These are phyloP conservation scores for Thielaviopsis populi DNA, from an alignment of 2,329 filamentous ascomycete species.

Conservation along the genomic window DNA sequence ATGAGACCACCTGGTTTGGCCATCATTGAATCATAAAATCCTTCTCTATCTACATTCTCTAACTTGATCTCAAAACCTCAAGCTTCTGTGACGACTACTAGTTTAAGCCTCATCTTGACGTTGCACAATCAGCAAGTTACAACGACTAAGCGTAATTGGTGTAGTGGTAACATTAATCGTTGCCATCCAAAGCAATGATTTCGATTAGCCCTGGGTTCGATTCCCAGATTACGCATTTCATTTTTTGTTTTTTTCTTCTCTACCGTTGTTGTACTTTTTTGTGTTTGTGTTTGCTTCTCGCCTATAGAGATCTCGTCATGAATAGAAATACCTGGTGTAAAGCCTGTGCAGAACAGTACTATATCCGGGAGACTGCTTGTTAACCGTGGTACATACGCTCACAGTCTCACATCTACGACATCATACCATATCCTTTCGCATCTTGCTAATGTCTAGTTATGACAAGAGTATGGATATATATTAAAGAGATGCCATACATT, in stretches of 20 bases:
- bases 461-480: too few relatives aligned
- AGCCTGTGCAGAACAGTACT: too few relatives aligned
- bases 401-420: too few relatives aligned
- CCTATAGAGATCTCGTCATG: too few relatives aligned
- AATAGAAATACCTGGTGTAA: too few relatives aligned
- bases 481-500: too few relatives aligned
- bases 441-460: too few relatives aligned
- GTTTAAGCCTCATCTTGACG: not conserved
- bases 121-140: not conserved
- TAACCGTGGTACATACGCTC: too few relatives aligned
- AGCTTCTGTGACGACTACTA: too few relatives aligned
- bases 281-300: not conserved
- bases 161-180: slow-evolving; percentile 15
- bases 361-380: too few relatives aligned
- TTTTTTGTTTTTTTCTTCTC: not conserved
- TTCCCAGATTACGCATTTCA: slow-evolving; percentile 9
- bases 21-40: not conserved
- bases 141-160: slow-evolving; percentile 7
- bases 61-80: not conserved
- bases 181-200: slow-evolving; percentile 9
- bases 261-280: not conserved
- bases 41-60: not conserved
- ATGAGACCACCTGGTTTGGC: not conserved
- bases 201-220: slow-evolving; percentile 14
- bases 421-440: too few relatives aligned